Conservation (phyloP, 306 rosid species). For the Casuarina glauca region DNA sequence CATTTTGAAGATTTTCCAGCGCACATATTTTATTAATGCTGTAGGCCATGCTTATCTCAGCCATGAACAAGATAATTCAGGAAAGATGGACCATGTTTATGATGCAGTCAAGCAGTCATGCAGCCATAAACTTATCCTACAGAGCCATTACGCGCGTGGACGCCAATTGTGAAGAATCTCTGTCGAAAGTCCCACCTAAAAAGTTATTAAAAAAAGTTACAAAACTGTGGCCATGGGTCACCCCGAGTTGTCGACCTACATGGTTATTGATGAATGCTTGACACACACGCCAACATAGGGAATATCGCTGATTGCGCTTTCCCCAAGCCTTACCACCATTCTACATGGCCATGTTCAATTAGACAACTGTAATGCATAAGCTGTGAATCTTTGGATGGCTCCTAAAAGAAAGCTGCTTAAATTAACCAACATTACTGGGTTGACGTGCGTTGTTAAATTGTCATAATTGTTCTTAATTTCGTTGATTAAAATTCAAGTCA, state of each 20-base stretch:
- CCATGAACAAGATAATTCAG: background rate
- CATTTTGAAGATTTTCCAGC: conserved; percentile 27
- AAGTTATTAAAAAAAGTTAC: background rate
- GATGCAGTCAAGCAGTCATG: background rate
- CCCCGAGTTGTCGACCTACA: background rate
- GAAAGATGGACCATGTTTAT: background rate
- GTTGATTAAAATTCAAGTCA: no score
- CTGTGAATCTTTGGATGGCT: no score
- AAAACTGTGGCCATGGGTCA: conserved; percentile 23
- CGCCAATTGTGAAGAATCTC: conserved; percentile 5
- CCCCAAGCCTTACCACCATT: no score
- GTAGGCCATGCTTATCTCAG: conserved; percentile 13
- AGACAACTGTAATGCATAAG: no score
- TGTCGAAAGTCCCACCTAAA: conserved; percentile 19
- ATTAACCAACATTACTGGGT: no score
- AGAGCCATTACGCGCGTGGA: no score
- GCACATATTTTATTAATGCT: conserved; percentile 10
- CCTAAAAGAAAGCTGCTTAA: no score
- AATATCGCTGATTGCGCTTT: background rate
- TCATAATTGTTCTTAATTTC: no score
- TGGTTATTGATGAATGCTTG: background rate
- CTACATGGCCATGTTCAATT: no score
- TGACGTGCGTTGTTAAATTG: no score
- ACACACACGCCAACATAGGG: background rate
- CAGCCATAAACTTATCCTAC: background rate